Base-by-base conservation (phyloP, 140 eudicot genomes). In the Ambrosia hybrid region DNA sequence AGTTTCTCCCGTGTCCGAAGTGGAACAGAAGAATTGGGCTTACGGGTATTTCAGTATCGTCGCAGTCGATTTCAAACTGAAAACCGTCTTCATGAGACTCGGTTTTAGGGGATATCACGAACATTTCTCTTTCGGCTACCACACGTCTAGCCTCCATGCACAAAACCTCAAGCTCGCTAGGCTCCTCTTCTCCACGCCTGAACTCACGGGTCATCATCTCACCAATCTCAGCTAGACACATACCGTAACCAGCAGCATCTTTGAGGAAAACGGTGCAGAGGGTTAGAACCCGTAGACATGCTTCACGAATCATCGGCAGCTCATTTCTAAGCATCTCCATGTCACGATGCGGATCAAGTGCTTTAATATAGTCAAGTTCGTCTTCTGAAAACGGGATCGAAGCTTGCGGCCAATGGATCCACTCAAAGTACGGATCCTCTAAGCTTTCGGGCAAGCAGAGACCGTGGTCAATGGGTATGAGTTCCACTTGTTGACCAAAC, bases 341-440 rank as follows among this genome's bases (percentile, higher is more conserved):
- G 41, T 90, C 99, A 13, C 38, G 76, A 79, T 41, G 6, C 16
- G 97, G 98, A 53, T 93, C 94, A 13, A 93, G 97, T 10, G 74
- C 67, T 4, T 73, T 55, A 6, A 93, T 93, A 75, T 93, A 93
- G 74, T 86, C 88, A 1, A 93, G 90, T 62, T 93, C 99, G 4
- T 90, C 99, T 13, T 90, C 97, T 2, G 97, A 87, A 68, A 93
- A 93, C 0, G 99, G 99, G 3, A 93, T 90, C 1, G 99, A 90
- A 57, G 99, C 86, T 78, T 93, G 99, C 5, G 99, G 99, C 99
- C 99, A 93, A 38, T 93, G 97, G 52, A 93, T 88, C 99, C 99
- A 93, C 83, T 93, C 99, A 45, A 87, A 93, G 65, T 90, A 93
- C 0, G 99, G 99, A 62, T 93, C 99, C 65, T 93, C 99, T 73